Percentiles rank a stretch among this genome's conserved stretches.
Evolutionary conservation across 2,329 filamentous ascomycete genomes (phyloP).

Genomic region (Aspergillus costaricaensis): DNA sequence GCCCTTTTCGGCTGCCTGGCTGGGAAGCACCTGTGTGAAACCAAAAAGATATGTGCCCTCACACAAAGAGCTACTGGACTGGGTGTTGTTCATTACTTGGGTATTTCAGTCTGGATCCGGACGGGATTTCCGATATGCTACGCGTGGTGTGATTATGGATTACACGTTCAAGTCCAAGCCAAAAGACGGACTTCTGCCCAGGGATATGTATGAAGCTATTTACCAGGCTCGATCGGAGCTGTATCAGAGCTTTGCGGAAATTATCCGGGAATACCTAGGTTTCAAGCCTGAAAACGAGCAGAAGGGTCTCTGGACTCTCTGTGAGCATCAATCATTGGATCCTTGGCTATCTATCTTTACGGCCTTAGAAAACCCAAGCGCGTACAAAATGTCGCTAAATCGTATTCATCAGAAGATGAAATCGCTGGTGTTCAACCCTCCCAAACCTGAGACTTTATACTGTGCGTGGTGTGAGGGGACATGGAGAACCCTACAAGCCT

Average conservation of each 20-base stretch:
- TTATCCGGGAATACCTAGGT: too few relatives aligned
- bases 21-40: background rate
- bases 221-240: too few relatives aligned
- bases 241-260: too few relatives aligned
- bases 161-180: background rate
- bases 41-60: background rate
- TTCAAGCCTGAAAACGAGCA: too few relatives aligned
- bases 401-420: too few relatives aligned
- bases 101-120: background rate
- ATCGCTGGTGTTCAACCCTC: background rate
- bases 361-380: too few relatives aligned
- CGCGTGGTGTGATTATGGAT: background rate
- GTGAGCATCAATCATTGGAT: too few relatives aligned
- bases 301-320: too few relatives aligned
- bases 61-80: background rate
- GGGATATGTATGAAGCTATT: background rate
- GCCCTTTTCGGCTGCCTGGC: background rate
- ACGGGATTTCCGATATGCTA: background rate
- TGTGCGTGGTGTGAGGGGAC: background rate
- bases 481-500: background rate
- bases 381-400: too few relatives aligned
- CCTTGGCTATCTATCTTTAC: too few relatives aligned
- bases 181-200: background rate
- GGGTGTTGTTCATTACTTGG: background rate
- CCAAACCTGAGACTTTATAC: too few relatives aligned